phyloP scores from a whole-genome alignment of 192 early-diverging fungal genomes.

The Umbelopsis sp. region DNA sequence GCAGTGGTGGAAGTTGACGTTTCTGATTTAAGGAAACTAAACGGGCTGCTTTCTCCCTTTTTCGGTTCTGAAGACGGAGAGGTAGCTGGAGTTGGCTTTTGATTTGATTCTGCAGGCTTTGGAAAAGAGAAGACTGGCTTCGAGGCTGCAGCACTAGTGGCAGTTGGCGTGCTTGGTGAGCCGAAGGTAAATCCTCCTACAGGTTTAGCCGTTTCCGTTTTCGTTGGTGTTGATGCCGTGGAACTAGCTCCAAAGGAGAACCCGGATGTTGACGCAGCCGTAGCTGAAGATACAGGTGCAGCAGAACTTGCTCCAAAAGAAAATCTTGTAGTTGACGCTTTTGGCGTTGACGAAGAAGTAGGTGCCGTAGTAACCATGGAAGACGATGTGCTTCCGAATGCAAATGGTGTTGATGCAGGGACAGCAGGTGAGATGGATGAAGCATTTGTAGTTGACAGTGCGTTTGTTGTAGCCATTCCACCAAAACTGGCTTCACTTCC shows the following conservation, averaged over 20 bases:
- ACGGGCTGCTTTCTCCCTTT: background rate
- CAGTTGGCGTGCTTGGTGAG: background rate
- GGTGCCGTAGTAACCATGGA: background rate
- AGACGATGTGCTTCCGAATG: background rate
- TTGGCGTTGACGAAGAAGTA: background rate
- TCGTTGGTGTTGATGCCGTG: background rate
- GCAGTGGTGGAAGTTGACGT: background rate
- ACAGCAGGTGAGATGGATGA: background rate
- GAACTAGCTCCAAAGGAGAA: background rate
- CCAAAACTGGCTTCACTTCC: background rate
- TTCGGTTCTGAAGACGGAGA: background rate
- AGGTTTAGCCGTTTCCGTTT: background rate
- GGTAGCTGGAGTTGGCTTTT: background rate
- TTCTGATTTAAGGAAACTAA: slow-evolving; percentile 3
- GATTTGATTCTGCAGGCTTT: slow-evolving; percentile 3
- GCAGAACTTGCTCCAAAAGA: background rate
- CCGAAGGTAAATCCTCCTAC: slow-evolving; percentile 1
- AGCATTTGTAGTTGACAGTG: background rate
- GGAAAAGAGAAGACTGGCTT: background rate
- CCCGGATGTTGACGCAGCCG: background rate
- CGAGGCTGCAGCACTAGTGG: background rate
- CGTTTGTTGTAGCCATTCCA: background rate
- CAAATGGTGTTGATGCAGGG: background rate
- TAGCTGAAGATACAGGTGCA: background rate
- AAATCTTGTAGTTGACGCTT: background rate